A percentile compares a stretch with the other conserved stretches of the same genome.
These are phyloP conservation scores for Jaltomata sinuosa DNA, from an alignment of 257 asterid species.

Conservation along the genomic window DNA sequence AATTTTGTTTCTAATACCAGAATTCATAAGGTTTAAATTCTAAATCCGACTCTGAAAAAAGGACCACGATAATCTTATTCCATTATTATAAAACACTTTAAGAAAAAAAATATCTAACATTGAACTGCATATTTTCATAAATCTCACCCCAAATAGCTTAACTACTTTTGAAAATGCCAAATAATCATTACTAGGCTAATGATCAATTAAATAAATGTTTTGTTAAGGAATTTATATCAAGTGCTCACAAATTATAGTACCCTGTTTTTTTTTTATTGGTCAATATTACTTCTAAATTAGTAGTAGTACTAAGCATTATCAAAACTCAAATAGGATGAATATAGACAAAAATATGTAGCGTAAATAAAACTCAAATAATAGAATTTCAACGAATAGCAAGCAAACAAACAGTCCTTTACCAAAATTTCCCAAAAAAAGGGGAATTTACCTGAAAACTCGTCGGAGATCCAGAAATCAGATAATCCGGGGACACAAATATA, in stretches of 20 bases:
- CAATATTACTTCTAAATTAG: background rate
- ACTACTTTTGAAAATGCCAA: background rate
- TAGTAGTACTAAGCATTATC: background rate
- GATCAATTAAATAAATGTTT: background rate
- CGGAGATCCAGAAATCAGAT: slow-evolving; percentile 19
- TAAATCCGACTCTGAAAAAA: background rate
- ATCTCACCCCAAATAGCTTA: background rate
- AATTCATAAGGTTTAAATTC: background rate
- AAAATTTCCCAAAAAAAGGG: background rate
- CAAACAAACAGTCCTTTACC: background rate
- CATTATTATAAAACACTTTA: too few species aligned
- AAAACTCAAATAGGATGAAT: background rate
- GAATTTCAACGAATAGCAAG: background rate
- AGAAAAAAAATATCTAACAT: too few species aligned
- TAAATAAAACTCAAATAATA: background rate
- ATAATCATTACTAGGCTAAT: background rate
- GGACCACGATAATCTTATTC: background rate
- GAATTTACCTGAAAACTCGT: slow-evolving; percentile 1
- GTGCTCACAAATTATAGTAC: too few species aligned
- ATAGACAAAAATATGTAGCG: background rate
- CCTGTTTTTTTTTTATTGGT: background rate
- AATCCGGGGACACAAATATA: slow-evolving; percentile 26
- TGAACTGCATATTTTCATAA: background rate
- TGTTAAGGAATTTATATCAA: background rate
- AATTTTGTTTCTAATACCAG: background rate